These are phyloP conservation scores for Colletotrichum nymphaeae DNA, from an alignment of 2,329 filamentous ascomycete species.

Conservation along the genomic window DNA sequence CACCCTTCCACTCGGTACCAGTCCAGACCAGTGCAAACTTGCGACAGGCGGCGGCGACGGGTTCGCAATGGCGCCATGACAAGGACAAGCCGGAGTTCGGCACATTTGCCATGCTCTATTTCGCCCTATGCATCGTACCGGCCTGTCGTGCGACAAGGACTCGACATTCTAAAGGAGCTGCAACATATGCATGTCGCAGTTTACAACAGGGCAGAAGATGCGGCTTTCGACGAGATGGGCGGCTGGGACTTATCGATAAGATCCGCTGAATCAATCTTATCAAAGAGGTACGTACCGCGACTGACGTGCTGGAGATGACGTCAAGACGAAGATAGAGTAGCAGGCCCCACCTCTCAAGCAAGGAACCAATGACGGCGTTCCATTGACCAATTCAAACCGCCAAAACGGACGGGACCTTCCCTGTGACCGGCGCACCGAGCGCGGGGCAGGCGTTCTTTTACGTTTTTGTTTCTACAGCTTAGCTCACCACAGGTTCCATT, in stretches of 20 bases:
- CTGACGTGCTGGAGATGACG: constrained; percentile 1
- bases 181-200: neutral
- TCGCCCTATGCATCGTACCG: neutral
- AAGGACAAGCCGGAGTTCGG: constrained; percentile 27
- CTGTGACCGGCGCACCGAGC: constrained; percentile 1
- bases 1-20: neutral
- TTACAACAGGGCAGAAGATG: neutral
- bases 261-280: neutral
- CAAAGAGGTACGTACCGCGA: neutral
- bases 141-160: neutral
- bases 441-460: constrained; percentile 16
- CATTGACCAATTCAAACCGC: neutral
- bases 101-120: constrained; percentile 8
- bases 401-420: neutral
- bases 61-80: constrained; percentile 19
- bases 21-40: too few species aligned
- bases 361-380: constrained; percentile 15
- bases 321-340: constrained; percentile 22
- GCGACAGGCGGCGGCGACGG: neutral
- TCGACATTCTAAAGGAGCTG: neutral
- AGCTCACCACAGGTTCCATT: too few species aligned
- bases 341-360: constrained; percentile 1
- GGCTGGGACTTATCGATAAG: constrained; percentile 3
- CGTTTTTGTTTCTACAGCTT: neutral
- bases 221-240: neutral